These are phyloP conservation scores for Pelagophyceae sp. DNA, from an alignment of 352 stramenopile species.

Conservation along the genomic window DNA sequence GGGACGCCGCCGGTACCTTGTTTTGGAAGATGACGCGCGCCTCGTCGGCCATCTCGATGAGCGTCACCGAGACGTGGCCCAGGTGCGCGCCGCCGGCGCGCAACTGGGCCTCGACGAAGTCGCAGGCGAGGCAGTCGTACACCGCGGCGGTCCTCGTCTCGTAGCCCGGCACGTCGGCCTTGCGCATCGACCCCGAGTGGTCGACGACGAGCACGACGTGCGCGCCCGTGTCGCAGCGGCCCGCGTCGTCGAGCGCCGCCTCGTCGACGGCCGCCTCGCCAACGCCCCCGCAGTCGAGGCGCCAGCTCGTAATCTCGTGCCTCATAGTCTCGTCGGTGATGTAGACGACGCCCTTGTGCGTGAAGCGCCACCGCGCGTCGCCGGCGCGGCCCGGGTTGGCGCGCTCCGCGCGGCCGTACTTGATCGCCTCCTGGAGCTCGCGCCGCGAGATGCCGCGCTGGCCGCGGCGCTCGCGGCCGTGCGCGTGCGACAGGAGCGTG, in stretches of 20 bases:
- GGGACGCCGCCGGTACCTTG: no score
- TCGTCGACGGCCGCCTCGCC: neutral
- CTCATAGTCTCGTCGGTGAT: constrained; percentile 19
- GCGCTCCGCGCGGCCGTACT: constrained; percentile 10
- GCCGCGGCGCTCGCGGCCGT: constrained; percentile 2
- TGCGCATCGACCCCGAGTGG: constrained; percentile 9
- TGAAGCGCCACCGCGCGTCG: constrained; percentile 18
- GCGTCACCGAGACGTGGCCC: no score
- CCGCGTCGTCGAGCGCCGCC: no score
- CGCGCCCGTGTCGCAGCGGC: no score
- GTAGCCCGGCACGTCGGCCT: no score
- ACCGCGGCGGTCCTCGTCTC: no score
- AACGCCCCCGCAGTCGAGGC: neutral
- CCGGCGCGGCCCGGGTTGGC: neutral
- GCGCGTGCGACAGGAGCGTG: no score
- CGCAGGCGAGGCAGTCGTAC: neutral
- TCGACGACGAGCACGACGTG: constrained; percentile 11
- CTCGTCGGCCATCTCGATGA: no score
- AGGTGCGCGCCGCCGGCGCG: neutral
- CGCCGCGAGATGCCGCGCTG: neutral
- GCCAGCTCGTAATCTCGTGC: constrained; percentile 14
- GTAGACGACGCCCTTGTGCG: constrained; percentile 21
- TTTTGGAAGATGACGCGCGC: no score
- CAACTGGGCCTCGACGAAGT: neutral
- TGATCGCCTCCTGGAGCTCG: constrained; percentile 20